Evolutionary conservation across 352 stramenopile genomes (phyloP), one percentile per base, ranked within the genome.

Genomic region (Pythium biforme): DNA sequence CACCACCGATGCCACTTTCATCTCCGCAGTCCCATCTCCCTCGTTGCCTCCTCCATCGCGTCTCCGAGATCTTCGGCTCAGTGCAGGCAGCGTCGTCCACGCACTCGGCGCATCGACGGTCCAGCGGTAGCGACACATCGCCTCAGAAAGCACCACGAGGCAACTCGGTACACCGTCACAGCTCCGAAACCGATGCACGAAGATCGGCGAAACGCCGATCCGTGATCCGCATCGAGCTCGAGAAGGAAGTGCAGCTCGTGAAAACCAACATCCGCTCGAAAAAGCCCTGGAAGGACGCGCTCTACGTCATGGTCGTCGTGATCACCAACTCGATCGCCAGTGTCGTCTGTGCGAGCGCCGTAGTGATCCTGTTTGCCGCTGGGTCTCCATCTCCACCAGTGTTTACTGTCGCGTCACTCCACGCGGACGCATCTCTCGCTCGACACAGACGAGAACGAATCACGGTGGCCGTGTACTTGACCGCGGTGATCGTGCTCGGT

Each of bases 231-330:
- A 5, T 55, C 23, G 67, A 77, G 47, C 34, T 75, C 6, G 49
- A 68, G 17, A 72, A 73, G 27, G 63, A 71, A n/a, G 43, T 73
- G 17, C 55, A 60, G 10, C 68, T 75, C 5, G 52, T 74, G 19
- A 67, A 66, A 14, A 61, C 49, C 55, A 78, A 75, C 27, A 27
- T 78, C 7, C 55, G 67, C 9, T 54, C 45, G 11, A 23, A 45
- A 26, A 62, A 68, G 26, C 68, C 61, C 23, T 75, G 71, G 71
- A 12, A 50, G 15, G 71, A 78, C 31, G 64, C 49, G 1, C 5
- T 71, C 6, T 8, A 48, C 6, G 71, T 78, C 10, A 74, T 76
- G 29, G 56, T 71, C 40, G 64, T 75, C 19, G 33, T 61, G 12
- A 29, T 37, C 27, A 75, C 73, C 34, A 72, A 62, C 0, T 2